Base-by-base conservation (phyloP, 2,329 filamentous ascomycete species). In the Pyrenophora graminea region DNA sequence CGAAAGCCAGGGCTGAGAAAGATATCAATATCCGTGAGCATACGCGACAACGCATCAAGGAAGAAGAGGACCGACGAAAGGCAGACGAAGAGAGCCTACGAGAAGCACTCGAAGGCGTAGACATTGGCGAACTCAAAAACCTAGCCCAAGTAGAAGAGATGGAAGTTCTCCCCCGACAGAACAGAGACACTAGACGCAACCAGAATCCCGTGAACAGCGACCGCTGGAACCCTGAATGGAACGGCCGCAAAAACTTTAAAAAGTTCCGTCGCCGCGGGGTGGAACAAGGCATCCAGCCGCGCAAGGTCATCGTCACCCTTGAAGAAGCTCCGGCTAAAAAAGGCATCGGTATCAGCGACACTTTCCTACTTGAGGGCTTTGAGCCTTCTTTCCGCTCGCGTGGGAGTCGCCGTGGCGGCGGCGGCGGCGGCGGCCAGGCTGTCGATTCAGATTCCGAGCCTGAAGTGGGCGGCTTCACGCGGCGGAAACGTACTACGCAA, bases 231-330 rank as follows among this genome's bases (percentile, higher is more conserved):
- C 85, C 90, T 1, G 81, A 81, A 33, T 99, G 94, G 94, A 96
- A 97, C 68, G 94, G 93, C 0, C 82, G 93, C 37, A 93, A 91
- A 73, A 97, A 99, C 68, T 99, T 96, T 77, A 99, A 99, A 72
- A 89, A 85, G 63, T 99, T 99, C 67, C 79, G 83, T 45, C 86
- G 73, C 5, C 66, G 72, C 34, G 70, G 63, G 18, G 60, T 51
- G 54, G 73, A 60, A 66, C 70, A 55, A 45, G 72, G 67, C 40
- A 74, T 76, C n/a, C 73, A 74, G 30, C 61, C 76, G 3, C 79
- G 80, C 52, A 78, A 77, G 13, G 80, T 89, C 30, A 88, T 95
- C 33, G 84, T 96, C 3, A 76, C 81, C 0, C 75, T 96, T 3
- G 85, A 89, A 58, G 86, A 90, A 69, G 88, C 86, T 15, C 61